These are phyloP conservation scores for Ganoderma lucidum DNA, from an alignment of 1,284 basidiomycete genomes.

Conservation along the genomic window DNA sequence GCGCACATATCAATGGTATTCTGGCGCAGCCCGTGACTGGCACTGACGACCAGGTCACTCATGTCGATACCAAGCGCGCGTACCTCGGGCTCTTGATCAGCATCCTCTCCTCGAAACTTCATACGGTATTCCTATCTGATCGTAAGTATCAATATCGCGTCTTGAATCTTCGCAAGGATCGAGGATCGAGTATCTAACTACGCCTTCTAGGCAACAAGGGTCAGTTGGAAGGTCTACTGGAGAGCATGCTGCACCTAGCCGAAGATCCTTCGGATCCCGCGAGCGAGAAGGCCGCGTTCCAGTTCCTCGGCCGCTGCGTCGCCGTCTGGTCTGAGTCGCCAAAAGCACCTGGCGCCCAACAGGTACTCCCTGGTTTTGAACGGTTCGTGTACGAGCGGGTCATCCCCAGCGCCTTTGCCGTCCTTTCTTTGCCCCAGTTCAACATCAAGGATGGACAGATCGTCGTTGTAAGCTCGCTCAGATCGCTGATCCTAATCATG, in stretches of 20 bases:
- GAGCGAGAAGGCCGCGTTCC: slow-evolving; percentile 85
- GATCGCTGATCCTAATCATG: neutral
- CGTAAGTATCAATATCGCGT: slow-evolving; percentile 58
- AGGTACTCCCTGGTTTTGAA: slow-evolving; percentile 90
- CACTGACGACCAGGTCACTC: slow-evolving; percentile 89
- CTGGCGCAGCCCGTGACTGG: slow-evolving; percentile 87
- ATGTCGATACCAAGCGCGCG: slow-evolving; percentile 89
- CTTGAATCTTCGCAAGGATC: neutral
- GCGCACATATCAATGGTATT: slow-evolving; percentile 83
- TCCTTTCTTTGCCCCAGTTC: slow-evolving; percentile 83
- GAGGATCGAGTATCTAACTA: neutral
- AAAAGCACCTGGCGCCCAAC: slow-evolving; percentile 51
- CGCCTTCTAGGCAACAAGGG: slow-evolving; percentile 75
- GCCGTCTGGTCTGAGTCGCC: slow-evolving; percentile 79
- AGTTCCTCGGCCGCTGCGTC: slow-evolving; percentile 83
- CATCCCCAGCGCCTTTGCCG: slow-evolving; percentile 84
- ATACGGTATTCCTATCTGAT: slow-evolving; percentile 87
- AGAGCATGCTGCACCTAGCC: slow-evolving; percentile 81
- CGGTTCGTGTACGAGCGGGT: slow-evolving; percentile 92
- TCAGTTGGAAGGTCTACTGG: slow-evolving; percentile 74
- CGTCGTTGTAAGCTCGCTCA: slow-evolving; percentile 66
- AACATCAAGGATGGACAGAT: slow-evolving; percentile 91
- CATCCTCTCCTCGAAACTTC: slow-evolving; percentile 84
- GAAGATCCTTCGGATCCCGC: slow-evolving; percentile 77
- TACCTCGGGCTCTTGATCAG: slow-evolving; percentile 89